Conservation (phyloP, 371 early-diverging fungal species). For the Coemansia sp. region DNA sequence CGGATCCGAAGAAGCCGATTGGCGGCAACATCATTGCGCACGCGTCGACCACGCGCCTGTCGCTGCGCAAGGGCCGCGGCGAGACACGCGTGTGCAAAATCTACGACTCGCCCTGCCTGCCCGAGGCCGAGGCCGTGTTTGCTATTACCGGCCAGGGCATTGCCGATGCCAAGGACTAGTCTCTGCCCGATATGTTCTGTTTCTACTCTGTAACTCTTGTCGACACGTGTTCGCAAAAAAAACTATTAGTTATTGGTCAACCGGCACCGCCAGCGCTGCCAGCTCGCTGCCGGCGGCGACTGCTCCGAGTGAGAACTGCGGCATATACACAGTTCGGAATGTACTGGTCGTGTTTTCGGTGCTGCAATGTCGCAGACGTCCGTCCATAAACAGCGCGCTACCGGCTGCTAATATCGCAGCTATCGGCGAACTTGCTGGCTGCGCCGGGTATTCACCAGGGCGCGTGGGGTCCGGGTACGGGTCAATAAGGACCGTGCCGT, state of each 20-base stretch:
- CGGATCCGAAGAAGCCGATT: conserved; percentile 97
- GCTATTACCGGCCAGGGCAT: conserved; percentile 70
- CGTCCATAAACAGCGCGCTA: conserved; percentile 59
- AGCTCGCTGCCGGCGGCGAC: neutral
- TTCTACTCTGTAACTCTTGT: neutral
- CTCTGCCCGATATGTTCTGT: neutral
- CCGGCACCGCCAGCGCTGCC: conserved; percentile 35
- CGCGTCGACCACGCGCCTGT: conserved; percentile 85
- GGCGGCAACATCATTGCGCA: conserved; percentile 99
- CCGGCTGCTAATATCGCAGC: conserved; percentile 51
- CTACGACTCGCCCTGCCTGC: conserved; percentile 86
- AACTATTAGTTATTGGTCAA: conserved; percentile 7
- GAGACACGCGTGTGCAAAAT: conserved; percentile 86
- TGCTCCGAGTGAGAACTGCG: conserved; percentile 55
- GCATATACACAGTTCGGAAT: conserved; percentile 60
- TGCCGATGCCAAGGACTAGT: conserved; percentile 60
- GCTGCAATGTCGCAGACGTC: conserved; percentile 57
- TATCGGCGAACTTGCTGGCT: conserved; percentile 6
- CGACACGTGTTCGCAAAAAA: neutral
- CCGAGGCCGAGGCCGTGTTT: conserved; percentile 79
- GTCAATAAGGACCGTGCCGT: conserved; percentile 50
- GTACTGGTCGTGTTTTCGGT: conserved; percentile 47
- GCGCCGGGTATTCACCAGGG: conserved; percentile 15
- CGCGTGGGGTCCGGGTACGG: conserved; percentile 28
- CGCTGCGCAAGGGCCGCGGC: conserved; percentile 82